Base-by-base conservation (phyloP, 305 asterid species). In the Ajuga reptans region DNA sequence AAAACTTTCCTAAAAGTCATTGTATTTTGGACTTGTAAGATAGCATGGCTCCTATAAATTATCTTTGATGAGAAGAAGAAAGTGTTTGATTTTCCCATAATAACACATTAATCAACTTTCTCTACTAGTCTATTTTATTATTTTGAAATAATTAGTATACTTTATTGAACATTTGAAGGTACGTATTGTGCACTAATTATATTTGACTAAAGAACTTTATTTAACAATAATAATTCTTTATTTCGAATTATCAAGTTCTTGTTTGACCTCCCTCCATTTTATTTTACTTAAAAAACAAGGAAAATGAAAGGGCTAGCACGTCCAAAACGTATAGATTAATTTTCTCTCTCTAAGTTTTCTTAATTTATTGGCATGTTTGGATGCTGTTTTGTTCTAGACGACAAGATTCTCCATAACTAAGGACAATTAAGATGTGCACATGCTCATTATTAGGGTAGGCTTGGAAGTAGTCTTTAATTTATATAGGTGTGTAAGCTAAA, bases 391-490 rank as follows among this genome's bases (percentile, higher is more conserved):
- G 49, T 56, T 36, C 36, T 24, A 49, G 53, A 68, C 60, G 24
- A 54, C 76, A 64, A 41, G 80, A 77, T 80, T 77, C 82, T 67
- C 8, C 29, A 52, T 37, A 62, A 63, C 49, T 69, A 77, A 77
- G 52, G 77, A 77, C 76, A 73, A 67, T 46, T 72, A 17, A 24
- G 73, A 47, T 52, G 29, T 37, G 36, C 36, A 36, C 68, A 71
- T 61, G 69, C 29, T 37, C 64, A 51, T 71, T 36, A 60, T 33
- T 60, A 29, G 59, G 24, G 41, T 14, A 24, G 45, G 54, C 37
- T 15, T 6, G 51, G 67, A 31, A 31, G 36, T 21, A 21, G n/a
- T n/a, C n/a, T n/a, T n/a, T n/a, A n/a, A n/a, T n/a, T n/a, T n/a
- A n/a, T n/a, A n/a, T n/a, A n/a, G n/a, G n/a, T n/a, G n/a, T n/a